Base-by-base conservation (phyloP, 768 basidiomycete genomes). In the Hypholoma sublateritium region DNA sequence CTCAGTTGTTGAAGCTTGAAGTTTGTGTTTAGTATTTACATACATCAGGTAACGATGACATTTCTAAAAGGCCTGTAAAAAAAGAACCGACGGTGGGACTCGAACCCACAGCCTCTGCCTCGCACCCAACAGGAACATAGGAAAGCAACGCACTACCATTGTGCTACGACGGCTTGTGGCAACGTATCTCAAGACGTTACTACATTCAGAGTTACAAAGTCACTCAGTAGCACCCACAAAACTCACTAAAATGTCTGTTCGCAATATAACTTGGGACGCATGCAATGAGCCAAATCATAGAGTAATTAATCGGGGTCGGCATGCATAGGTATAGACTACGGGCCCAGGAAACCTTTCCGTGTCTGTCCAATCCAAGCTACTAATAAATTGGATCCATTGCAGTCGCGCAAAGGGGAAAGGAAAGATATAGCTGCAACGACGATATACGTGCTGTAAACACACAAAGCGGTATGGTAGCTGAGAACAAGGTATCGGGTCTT, bases 91-190 rank as follows among this genome's bases (percentile, higher is more conserved):
- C 55, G 55, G 60, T 55, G 62, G 56, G 65, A 58, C 51, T 66
- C 65, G 62, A 66, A 66, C 65, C 44, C 62, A 55, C 65, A 66
- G 49, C 65, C 62, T 66, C 56, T 62, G 65, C 65, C 65, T 66
- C 6, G 41, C 5, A 7, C 8, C 19, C 3, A 19, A 45, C 8
- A 24, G 44, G 5, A 45, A 17, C 19, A 11, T 63, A 63, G 59
- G 65, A 66, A 61, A 59, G 58, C 60, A 62, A 57, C 62, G 62
- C 62, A 60, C 62, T 62, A 67, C 61, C 57, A 61, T 64, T 62
- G 62, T 56, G 64, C 64, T 59, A 59, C 62, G 59, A 55, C 59
- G 39, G 39, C 39, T 41, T 39, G 11, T 39, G 35, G 14, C 7
- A 36, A 36, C 7, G 7, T 36, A 36, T 7, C 35, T 14, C 14